These are phyloP conservation scores for Trematosphaeria pertusa DNA, from an alignment of 2,329 filamentous ascomycete species.

Conservation along the genomic window DNA sequence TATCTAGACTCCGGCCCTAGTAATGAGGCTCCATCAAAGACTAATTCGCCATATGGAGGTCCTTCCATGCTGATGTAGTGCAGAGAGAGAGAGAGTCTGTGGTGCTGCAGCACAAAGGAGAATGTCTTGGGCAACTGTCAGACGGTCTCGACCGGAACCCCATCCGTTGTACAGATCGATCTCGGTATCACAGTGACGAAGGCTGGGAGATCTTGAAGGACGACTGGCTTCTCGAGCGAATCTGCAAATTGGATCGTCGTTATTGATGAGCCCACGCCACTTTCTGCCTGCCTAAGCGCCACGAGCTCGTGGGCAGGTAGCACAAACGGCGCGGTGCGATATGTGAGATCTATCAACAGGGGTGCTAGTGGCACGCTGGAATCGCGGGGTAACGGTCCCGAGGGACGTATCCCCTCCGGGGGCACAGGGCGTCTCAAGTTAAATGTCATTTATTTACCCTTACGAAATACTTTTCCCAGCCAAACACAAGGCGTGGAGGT, in stretches of 20 bases:
- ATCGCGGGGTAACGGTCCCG: slow-evolving; percentile 37
- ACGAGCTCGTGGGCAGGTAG: slow-evolving; percentile 16
- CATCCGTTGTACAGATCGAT: too few relatives aligned
- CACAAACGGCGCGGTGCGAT: slow-evolving; percentile 9
- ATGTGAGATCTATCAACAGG: slow-evolving; percentile 18
- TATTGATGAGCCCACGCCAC: slow-evolving; percentile 3
- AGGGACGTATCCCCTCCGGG: slow-evolving; percentile 24
- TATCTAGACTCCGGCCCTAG: not conserved
- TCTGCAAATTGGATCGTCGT: too few relatives aligned
- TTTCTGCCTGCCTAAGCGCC: not conserved
- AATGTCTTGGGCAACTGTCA: too few relatives aligned
- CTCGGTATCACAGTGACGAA: too few relatives aligned
- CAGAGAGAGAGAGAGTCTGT: too few relatives aligned
- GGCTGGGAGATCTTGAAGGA: not conserved
- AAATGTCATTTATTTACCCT: slow-evolving; percentile 35
- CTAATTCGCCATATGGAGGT: slow-evolving; percentile 10
- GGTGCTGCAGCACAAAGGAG: too few relatives aligned
- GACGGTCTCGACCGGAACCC: too few relatives aligned
- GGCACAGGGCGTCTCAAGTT: slow-evolving; percentile 35
- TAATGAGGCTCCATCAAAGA: slow-evolving; percentile 5
- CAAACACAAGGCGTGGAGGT: slow-evolving; percentile 22
- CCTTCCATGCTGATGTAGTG: too few relatives aligned
- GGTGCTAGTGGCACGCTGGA: slow-evolving; percentile 22
- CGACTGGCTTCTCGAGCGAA: too few relatives aligned
- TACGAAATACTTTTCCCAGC: slow-evolving; percentile 20